Percentiles rank a stretch among this genome's conserved stretches.
phyloP scores from a whole-genome alignment of 805 yeast genomes.

The Lipomyces chichibuensis region DNA sequence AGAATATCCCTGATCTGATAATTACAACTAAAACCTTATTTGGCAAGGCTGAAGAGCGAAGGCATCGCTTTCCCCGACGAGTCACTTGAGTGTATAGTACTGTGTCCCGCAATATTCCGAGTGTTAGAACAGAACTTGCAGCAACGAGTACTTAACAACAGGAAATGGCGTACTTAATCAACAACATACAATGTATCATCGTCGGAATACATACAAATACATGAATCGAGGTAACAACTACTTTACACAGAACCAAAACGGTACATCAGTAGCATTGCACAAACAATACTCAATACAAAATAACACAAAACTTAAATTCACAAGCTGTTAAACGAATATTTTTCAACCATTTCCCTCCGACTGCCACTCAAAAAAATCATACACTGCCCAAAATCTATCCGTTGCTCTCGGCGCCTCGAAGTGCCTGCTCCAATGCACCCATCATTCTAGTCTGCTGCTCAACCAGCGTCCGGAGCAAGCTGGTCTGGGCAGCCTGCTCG shows the following conservation, averaged over 20 bases:
- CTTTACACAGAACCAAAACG: background rate
- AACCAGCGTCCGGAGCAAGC: constrained; percentile 22
- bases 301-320: background rate
- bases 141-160: too few species aligned
- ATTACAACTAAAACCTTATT: too few species aligned
- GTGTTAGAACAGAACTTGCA: too few species aligned
- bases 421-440: constrained; percentile 28
- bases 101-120: too few species aligned
- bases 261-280: background rate
- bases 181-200: background rate
- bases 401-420: background rate
- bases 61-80: too few species aligned
- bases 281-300: background rate
- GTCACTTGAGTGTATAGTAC: too few species aligned
- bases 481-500: constrained; percentile 31
- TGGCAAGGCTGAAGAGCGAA: too few species aligned
- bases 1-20: too few species aligned
- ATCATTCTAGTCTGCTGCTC: constrained; percentile 30
- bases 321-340: background rate
- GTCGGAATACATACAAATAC: background rate
- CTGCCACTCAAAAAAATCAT: background rate
- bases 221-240: background rate
- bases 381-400: background rate
- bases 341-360: background rate
- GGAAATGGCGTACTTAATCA: background rate